Evolutionary conservation across 257 asterid species (phyloP), one percentile per base, ranked within the genome.

Genomic region (Phtheirospermum japonicum): DNA sequence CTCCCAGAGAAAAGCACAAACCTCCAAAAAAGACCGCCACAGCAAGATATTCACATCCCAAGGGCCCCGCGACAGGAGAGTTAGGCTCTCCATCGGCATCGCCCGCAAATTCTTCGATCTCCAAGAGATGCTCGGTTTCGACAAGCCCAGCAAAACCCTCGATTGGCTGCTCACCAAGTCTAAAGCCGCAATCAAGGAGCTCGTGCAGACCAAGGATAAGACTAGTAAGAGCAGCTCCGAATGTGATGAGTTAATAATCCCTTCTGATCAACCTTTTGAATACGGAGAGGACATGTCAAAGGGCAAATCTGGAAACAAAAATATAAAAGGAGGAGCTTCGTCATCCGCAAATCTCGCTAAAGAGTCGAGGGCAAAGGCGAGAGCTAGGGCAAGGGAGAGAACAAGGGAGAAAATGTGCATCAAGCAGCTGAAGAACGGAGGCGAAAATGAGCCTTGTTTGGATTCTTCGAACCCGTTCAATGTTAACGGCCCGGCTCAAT

Each of bases 321-420:
- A 50, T 50, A 50, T 17, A 17, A 13, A 13, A 46, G 53, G 6
- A 2, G 9, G 3, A 7, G 7, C 17, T 16, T 8, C 55, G 81
- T 70, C 55, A 9, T 17, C 28, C 5, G n/a, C n/a, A n/a, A 50
- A 20, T 13, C 32, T 50, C 5, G 56, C 56, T 0, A 88, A 75
- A 49, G 94, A 85, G 60, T 73, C 86, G 13, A 82, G 98, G 76
- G 87, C 82, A 6, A 90, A 81, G 62, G 98, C 98, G 4, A 81
- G 96, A 73, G 95, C 83, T 11, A 85, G 95, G 71, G 98, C 98
- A 9, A 82, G 98, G 59, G 96, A 84, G 73, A 85, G 96, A 69
- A 86, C 98, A 0, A 79, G 77, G 12, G 83, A 76, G 77, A 88
- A 88, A 66, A 66, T 61, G 75, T 71, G 77, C 71, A 46, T 46